A percentile compares a stretch with the other conserved stretches of the same genome.
phyloP scores from a whole-genome alignment of 176 grass and related monocot species.

The Canna indica region DNA sequence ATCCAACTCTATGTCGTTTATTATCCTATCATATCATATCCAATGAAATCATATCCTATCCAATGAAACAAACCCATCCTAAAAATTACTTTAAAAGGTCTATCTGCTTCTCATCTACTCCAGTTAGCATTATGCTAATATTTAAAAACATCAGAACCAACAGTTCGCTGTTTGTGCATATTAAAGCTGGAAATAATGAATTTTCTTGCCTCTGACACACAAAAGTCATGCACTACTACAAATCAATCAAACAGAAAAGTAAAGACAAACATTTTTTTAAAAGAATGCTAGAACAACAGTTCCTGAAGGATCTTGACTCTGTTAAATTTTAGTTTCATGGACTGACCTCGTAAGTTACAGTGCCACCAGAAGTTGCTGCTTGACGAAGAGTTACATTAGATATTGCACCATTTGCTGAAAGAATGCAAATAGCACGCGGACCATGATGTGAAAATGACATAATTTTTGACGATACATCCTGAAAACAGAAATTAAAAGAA shows the following conservation, averaged over 20 bases:
- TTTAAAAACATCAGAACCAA: background rate
- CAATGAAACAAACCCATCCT: too few relatives aligned
- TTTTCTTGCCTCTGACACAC: background rate
- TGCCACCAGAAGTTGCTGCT: slow-evolving; percentile 91
- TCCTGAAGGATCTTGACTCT: background rate
- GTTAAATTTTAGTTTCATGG: slow-evolving; percentile 1
- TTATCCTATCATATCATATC: too few relatives aligned
- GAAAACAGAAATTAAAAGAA: slow-evolving; percentile 22
- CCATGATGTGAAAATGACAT: slow-evolving; percentile 96
- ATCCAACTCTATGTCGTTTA: too few relatives aligned
- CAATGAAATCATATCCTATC: too few relatives aligned
- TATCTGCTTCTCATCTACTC: background rate
- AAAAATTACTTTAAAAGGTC: background rate
- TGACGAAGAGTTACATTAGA: slow-evolving; percentile 95
- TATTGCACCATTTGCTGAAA: slow-evolving; percentile 95
- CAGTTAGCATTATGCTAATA: background rate
- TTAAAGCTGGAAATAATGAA: background rate
- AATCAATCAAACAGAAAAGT: background rate
- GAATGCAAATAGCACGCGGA: slow-evolving; percentile 67
- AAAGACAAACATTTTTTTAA: background rate
- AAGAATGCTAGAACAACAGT: background rate
- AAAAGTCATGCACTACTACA: background rate
- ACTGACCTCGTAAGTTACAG: slow-evolving; percentile 95
- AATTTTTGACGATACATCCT: slow-evolving; percentile 88
- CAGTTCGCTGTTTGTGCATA: background rate